These are phyloP conservation scores for Aspergillus steynii DNA, from an alignment of 495 filamentous ascomycete species.

Conservation along the genomic window DNA sequence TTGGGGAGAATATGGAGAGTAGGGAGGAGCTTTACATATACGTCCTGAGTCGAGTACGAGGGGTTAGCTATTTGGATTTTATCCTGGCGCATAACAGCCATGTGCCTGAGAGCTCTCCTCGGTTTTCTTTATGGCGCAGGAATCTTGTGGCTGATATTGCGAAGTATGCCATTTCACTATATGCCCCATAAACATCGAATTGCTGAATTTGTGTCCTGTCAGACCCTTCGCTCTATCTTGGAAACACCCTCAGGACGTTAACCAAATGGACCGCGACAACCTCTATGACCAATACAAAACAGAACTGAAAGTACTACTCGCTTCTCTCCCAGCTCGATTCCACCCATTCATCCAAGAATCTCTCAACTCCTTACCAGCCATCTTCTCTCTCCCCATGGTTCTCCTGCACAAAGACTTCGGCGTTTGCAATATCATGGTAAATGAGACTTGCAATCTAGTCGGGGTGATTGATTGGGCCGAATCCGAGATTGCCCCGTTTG, in stretches of 20 bases:
- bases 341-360: conserved; percentile 31
- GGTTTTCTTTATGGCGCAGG: conserved; percentile 32
- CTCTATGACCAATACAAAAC: conserved; percentile 25
- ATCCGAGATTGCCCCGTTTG: conserved; percentile 39
- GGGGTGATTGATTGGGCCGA: conserved; percentile 47
- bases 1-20: conserved; percentile 30
- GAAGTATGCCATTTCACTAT: conserved; percentile 15
- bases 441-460: conserved; percentile 35
- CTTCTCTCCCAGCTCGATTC: conserved; percentile 36
- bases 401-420: conserved; percentile 41
- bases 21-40: conserved; percentile 41
- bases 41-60: conserved; percentile 36
- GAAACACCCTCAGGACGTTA: conserved; percentile 32
- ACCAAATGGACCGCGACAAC: conserved; percentile 23
- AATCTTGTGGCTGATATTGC: conserved; percentile 33
- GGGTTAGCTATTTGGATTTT: conserved; percentile 38
- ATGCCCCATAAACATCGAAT: conserved; percentile 2
- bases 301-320: conserved; percentile 31
- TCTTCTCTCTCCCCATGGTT: conserved; percentile 42
- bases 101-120: conserved; percentile 29
- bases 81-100: conserved; percentile 28
- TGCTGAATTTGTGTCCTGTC: conserved; percentile 11
- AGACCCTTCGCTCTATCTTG: conserved; percentile 40
- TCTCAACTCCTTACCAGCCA: conserved; percentile 28
- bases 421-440: conserved; percentile 39